These are phyloP conservation scores for Epichloe baconii DNA, from an alignment of 2,329 filamentous ascomycete genomes.

Conservation along the genomic window DNA sequence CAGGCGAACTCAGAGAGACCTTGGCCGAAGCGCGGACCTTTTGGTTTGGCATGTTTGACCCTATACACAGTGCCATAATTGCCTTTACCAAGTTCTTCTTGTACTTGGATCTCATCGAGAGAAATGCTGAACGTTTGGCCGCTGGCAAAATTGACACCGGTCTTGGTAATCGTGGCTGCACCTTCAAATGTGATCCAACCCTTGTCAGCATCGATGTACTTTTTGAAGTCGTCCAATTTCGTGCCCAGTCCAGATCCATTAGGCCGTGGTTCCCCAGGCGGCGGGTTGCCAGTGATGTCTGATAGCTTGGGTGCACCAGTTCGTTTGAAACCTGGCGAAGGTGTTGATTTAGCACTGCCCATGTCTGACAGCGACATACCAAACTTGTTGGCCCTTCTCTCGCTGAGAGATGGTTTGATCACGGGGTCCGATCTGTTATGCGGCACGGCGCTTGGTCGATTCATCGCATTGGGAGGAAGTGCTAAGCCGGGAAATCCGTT, in stretches of 20 bases:
- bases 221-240: conserved; percentile 47
- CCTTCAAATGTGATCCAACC: conserved; percentile 88
- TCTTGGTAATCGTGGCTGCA: conserved; percentile 77
- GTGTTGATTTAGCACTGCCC: conserved; percentile 17
- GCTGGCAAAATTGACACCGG: conserved; percentile 83
- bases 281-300: conserved; percentile 21
- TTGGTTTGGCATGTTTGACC: conserved; percentile 67
- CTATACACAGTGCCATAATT: conserved; percentile 99
- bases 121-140: conserved; percentile 89
- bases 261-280: conserved; percentile 12
- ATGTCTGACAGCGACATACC: conserved; percentile 47
- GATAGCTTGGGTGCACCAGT: conserved; percentile 30
- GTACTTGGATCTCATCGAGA: conserved; percentile 82
- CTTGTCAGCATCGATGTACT: conserved; percentile 83
- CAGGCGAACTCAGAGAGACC: conserved; percentile 36
- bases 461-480: conserved; percentile 26
- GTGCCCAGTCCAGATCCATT: conserved; percentile 29
- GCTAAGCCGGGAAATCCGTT: conserved; percentile 32
- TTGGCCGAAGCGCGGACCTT: conserved; percentile 43
- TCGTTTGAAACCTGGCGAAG: conserved; percentile 15
- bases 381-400: conserved; percentile 43
- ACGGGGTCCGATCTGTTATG: conserved; percentile 42
- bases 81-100: conserved; percentile 90
- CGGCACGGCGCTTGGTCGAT: conserved; percentile 32
- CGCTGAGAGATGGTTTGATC: conserved; percentile 48